Evolutionary conservation across 2,329 filamentous ascomycete species (phyloP).

Genomic region (Gyromitra esculenta): DNA sequence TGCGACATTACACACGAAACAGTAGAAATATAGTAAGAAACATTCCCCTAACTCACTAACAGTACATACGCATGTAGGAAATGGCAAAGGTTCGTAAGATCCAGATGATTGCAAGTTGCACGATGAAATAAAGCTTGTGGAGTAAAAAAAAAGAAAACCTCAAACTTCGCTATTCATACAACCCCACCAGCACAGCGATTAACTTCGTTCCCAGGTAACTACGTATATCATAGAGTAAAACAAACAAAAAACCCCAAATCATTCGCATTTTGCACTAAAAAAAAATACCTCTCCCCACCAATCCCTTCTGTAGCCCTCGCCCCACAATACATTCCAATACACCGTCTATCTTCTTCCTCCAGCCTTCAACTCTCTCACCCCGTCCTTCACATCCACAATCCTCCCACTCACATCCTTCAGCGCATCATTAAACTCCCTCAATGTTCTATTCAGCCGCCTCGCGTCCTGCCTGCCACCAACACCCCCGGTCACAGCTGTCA

Average conservation of each 20-base stretch:
- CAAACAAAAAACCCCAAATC: conserved; percentile 6
- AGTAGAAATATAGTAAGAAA: too few species aligned
- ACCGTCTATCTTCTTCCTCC: conserved; percentile 36
- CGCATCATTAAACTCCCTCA: conserved; percentile 65
- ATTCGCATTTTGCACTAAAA: conserved; percentile 11
- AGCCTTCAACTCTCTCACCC: conserved; percentile 62
- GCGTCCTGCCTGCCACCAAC: conserved; percentile 51
- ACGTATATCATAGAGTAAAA: conserved; percentile 20
- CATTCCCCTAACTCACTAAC: too few species aligned
- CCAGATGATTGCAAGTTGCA: not conserved
- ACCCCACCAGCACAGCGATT: conserved; percentile 17
- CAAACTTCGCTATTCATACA: conserved; percentile 27
- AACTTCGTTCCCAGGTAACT: conserved; percentile 3
- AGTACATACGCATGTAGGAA: too few species aligned
- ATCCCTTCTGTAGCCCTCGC: not conserved
- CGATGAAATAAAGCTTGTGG: not conserved
- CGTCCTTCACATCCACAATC: conserved; percentile 64
- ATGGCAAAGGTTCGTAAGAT: too few species aligned
- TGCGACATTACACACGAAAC: too few species aligned
- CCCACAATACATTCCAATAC: not conserved
- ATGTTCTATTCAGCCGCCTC: conserved; percentile 54
- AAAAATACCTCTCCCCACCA: not conserved
- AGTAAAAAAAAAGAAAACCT: not conserved
- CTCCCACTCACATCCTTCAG: conserved; percentile 65
- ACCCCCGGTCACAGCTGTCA: conserved; percentile 60